phyloP scores from a whole-genome alignment of 192 early-diverging fungal species.

The Entophlyctis luteolus region DNA sequence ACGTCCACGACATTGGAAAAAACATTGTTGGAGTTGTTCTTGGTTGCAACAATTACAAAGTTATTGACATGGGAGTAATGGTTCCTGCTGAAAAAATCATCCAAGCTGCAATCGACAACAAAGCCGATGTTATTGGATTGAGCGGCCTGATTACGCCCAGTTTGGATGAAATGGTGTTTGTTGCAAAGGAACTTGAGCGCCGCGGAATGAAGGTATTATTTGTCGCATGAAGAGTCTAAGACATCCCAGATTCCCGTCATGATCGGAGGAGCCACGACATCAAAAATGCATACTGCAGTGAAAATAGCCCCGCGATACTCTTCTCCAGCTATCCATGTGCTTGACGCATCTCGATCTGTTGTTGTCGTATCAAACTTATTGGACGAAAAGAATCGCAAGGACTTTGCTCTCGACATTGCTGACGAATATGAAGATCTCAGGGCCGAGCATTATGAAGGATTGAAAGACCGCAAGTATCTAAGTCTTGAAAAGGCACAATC shows the following conservation, averaged over 20 bases:
- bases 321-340: constrained; percentile 74
- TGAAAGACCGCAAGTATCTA: constrained; percentile 80
- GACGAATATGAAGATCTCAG: constrained; percentile 95
- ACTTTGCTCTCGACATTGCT: constrained; percentile 80
- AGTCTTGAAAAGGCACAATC: constrained; percentile 67
- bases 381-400: constrained; percentile 71
- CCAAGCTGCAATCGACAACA: constrained; percentile 77
- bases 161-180: constrained; percentile 95
- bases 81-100: constrained; percentile 91
- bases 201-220: constrained; percentile 60
- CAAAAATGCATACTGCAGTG: constrained; percentile 94
- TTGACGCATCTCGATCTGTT: constrained; percentile 89
- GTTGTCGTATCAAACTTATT: constrained; percentile 86
- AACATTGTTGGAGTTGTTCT: constrained; percentile 96
- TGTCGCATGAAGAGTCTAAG: constrained; percentile 21
- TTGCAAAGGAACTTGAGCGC: constrained; percentile 88
- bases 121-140: constrained; percentile 89
- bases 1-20: constrained; percentile 98
- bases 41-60: constrained; percentile 95
- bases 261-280: constrained; percentile 93
- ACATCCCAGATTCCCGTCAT: constrained; percentile 69
- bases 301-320: constrained; percentile 90
- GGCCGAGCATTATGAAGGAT: constrained; percentile 85
- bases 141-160: constrained; percentile 93
- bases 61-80: constrained; percentile 95